These are phyloP conservation scores for Chlorella sp. DNA, from an alignment of 139 green algal genomes.

Conservation along the genomic window DNA sequence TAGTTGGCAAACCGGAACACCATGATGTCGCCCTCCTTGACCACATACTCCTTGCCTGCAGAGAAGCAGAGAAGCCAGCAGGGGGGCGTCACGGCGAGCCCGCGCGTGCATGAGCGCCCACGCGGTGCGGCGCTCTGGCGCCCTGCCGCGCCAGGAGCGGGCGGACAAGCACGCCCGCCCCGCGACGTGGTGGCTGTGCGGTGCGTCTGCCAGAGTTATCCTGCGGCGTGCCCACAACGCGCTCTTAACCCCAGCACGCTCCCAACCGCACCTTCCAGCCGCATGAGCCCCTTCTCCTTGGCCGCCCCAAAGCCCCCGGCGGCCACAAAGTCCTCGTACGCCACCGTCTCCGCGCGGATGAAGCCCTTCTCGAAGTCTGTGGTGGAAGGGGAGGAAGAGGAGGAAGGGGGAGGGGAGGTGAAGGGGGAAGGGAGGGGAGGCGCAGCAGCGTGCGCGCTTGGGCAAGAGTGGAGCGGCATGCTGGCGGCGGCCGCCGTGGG, in stretches of 20 bases:
- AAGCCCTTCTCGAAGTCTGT: conserved; percentile 94
- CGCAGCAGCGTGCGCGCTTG: not conserved
- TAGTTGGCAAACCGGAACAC: conserved; percentile 31
- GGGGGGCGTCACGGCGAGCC: too few relatives aligned
- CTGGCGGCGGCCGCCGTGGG: not conserved
- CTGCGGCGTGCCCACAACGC: too few relatives aligned
- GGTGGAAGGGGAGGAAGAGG: too few relatives aligned
- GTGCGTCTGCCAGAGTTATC: too few relatives aligned
- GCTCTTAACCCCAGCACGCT: too few relatives aligned
- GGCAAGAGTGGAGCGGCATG: not conserved
- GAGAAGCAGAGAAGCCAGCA: too few relatives aligned
- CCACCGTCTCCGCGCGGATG: conserved; percentile 92
- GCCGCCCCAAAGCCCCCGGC: conserved; percentile 51
- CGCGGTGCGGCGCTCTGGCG: too few relatives aligned
- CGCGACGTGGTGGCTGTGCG: too few relatives aligned
- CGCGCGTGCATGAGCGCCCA: too few relatives aligned
- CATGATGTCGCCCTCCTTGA: conserved; percentile 91
- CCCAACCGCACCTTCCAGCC: too few relatives aligned
- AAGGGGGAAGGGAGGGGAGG: not conserved
- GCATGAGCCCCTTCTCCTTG: conserved; percentile 82
- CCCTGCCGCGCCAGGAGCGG: too few relatives aligned
- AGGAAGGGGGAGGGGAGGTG: not conserved
- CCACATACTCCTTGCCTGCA: conserved; percentile 98
- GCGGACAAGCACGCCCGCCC: too few relatives aligned
- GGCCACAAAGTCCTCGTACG: conserved; percentile 77